These are phyloP conservation scores for Xylariales sp. DNA, from an alignment of 2,329 filamentous ascomycete genomes.

Conservation along the genomic window DNA sequence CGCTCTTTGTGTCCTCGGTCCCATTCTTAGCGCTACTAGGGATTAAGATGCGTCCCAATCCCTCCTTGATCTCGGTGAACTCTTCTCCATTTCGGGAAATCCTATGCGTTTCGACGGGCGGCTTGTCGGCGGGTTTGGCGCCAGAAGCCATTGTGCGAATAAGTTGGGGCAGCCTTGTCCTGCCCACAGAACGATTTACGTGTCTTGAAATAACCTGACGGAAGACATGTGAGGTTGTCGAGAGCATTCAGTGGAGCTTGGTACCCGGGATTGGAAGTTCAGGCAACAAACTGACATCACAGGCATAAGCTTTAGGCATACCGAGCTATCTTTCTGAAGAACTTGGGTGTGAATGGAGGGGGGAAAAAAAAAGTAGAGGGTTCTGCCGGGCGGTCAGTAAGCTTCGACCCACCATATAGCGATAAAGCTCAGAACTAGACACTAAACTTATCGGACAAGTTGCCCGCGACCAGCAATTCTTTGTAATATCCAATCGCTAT, in stretches of 20 bases:
- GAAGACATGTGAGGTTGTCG: constrained; percentile 4
- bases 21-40: constrained; percentile 34
- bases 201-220: constrained; percentile 8
- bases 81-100: constrained; percentile 40
- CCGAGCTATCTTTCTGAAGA: no score
- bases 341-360: no score
- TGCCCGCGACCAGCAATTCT: neutral
- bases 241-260: constrained; percentile 7
- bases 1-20: constrained; percentile 32
- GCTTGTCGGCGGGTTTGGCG: constrained; percentile 12
- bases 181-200: constrained; percentile 13
- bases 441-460: constrained; percentile 1
- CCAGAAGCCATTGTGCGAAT: constrained; percentile 21
- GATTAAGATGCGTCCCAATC: constrained; percentile 53
- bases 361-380: constrained; percentile 2
- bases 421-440: no score
- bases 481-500: no score
- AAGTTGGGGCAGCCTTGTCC: constrained; percentile 10
- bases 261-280: no score
- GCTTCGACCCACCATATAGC: no score
- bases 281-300: no score
- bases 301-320: no score
- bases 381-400: constrained; percentile 7
- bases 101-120: constrained; percentile 24
- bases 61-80: constrained; percentile 50